Evolutionary conservation across 805 yeast species (phyloP).

Genomic region (Sugiyamaella qingdaonensis): DNA sequence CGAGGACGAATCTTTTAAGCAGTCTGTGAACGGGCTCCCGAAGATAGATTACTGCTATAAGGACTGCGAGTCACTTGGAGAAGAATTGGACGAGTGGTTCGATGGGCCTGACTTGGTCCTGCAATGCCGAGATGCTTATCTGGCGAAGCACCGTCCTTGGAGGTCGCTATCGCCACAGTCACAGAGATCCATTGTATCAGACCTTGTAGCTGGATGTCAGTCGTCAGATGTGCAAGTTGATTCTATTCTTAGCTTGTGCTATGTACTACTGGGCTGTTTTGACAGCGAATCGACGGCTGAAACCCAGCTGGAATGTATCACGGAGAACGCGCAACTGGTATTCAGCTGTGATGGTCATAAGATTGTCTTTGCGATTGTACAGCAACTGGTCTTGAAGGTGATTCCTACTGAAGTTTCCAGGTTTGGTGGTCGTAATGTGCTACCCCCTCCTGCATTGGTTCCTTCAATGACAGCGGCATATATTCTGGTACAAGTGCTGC

Average conservation of each 20-base stretch:
- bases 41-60: constrained; percentile 39
- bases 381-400: not conserved
- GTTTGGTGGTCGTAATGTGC: not conserved
- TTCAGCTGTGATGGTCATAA: constrained; percentile 14
- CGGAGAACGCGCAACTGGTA: constrained; percentile 24
- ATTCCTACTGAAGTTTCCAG: not conserved
- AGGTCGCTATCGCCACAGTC: not conserved
- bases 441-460: not conserved
- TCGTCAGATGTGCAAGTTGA: not conserved
- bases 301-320: constrained; percentile 26
- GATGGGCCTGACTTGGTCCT: constrained; percentile 23
- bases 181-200: not conserved
- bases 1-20: constrained; percentile 13
- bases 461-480: constrained; percentile 26
- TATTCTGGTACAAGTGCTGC: constrained; percentile 18
- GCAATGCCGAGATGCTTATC: not conserved
- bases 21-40: constrained; percentile 35
- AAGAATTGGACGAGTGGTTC: constrained; percentile 50
- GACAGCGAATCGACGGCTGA: constrained; percentile 11
- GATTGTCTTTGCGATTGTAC: not conserved
- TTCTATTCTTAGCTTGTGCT: constrained; percentile 19
- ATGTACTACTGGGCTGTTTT: constrained; percentile 31
- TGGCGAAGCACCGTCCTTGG: not conserved
- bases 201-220: not conserved
- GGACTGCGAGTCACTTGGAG: constrained; percentile 35